Base-by-base conservation (phyloP, 345 rosid genomes). In the Lepidium aucheri region DNA sequence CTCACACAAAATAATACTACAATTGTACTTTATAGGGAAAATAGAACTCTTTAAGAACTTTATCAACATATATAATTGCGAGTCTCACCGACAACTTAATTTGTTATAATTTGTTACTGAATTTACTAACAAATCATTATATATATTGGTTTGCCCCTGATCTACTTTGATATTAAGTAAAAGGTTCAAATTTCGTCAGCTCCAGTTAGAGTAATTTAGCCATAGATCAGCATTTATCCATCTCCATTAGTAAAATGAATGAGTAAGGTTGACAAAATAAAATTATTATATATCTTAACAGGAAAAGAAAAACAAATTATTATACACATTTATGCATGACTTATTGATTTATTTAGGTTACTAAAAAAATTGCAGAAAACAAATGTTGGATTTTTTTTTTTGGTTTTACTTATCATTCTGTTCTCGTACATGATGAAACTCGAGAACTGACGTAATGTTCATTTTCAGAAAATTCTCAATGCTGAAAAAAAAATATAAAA, bases 81-180 rank as follows among this genome's bases (percentile, higher is more conserved):
- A 9, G 42, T 30, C 69, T 55, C 34, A 14, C 70, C 59, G 75
- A 71, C 75, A 71, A 9, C 54, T 44, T 45, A 11, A 52, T 16
- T 59, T 56, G 33, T 8, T 46, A 36, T n/a, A 58, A 20, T 49
- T 55, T 56, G 63, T n/a, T 14, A 24, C 54, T 66, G 57, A 52
- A 24, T 49, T 6, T n/a, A 33, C 26, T 34, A 28, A 28, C 32
- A 53, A 43, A 17, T 6, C 26, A 15, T 54, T 54, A n/a, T 28
- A 40, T 16, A 18, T 26, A n/a, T n/a, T n/a, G n/a, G n/a, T n/a
- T n/a, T n/a, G n/a, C n/a, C n/a, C n/a, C n/a, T n/a, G n/a, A n/a
- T n/a, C n/a, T n/a, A n/a, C n/a, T n/a, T n/a, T n/a, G n/a, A n/a
- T n/a, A n/a, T n/a, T n/a, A n/a, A n/a, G n/a, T n/a, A n/a, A n/a